A percentile compares a stretch with the other conserved stretches of the same genome.
Conservation (phyloP, 208 protist species). For the Naegleria gruberi region DNA sequence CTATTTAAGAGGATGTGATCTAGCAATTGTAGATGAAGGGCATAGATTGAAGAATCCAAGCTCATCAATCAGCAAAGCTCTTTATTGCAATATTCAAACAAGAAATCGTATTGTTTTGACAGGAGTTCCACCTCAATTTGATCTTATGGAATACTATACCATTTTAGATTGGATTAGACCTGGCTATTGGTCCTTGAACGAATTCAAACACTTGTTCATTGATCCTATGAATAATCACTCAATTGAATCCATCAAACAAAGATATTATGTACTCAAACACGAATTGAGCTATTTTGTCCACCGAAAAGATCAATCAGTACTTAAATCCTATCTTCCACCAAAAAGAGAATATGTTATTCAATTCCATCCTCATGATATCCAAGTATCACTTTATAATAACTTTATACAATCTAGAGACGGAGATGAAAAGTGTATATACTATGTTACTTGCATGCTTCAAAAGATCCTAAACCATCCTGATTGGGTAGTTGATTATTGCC, state of each 20-base stretch:
- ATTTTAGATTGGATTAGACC: slow-evolving; percentile 57
- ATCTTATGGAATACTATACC: slow-evolving; percentile 72
- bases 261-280: slow-evolving; percentile 5
- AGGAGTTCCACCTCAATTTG: slow-evolving; percentile 73
- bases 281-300: slow-evolving; percentile 28
- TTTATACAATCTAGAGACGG: slow-evolving; percentile 9
- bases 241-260: slow-evolving; percentile 12
- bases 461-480: slow-evolving; percentile 33
- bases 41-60: slow-evolving; percentile 27
- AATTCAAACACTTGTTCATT: slow-evolving; percentile 26
- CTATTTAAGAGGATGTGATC: slow-evolving; percentile 5
- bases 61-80: neutral
- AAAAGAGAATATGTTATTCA: slow-evolving; percentile 33
- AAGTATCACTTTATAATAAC: slow-evolving; percentile 16
- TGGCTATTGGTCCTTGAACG: slow-evolving; percentile 18
- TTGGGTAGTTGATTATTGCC: neutral
- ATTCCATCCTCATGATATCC: neutral
- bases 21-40: slow-evolving; percentile 36
- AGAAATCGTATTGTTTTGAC: slow-evolving; percentile 61
- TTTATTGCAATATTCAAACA: slow-evolving; percentile 12
- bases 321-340: slow-evolving; percentile 16
- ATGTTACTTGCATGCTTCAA: slow-evolving; percentile 23
- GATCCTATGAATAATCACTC: neutral
- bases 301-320: slow-evolving; percentile 30
- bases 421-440: slow-evolving; percentile 22